Conservation (phyloP, 164 flowering plant genomes). For the Nymphaea colorata region DNA sequence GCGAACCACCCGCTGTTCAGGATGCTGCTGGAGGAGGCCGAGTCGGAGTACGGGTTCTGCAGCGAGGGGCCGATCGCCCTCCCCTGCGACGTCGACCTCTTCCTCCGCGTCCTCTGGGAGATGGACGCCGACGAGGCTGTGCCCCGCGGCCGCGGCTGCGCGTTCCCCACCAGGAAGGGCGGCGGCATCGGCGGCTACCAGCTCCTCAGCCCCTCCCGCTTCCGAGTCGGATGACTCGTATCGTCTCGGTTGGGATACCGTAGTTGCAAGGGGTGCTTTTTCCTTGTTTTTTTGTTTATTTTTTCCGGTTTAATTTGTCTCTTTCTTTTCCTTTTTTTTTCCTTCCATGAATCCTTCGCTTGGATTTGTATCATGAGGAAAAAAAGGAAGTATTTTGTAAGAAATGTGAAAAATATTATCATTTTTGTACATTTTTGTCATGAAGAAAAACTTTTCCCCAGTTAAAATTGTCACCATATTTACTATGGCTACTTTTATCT, state of each 20-base stretch:
- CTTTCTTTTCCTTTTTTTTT: too few species aligned
- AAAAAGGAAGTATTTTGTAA: too few species aligned
- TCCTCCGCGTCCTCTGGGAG: constrained; percentile 31
- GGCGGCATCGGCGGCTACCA: constrained; percentile 14
- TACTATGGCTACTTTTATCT: too few species aligned
- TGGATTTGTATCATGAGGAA: too few species aligned
- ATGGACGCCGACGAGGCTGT: constrained; percentile 24
- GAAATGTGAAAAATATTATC: too few species aligned
- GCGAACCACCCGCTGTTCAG: constrained; percentile 51
- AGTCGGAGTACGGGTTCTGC: constrained; percentile 38
- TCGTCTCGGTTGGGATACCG: neutral
- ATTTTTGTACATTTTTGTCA: too few species aligned
- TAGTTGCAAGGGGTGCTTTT: too few species aligned
- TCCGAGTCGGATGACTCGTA: neutral
- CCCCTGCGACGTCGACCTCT: constrained; percentile 43
- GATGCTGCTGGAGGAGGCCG: constrained; percentile 49
- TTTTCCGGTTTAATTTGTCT: too few species aligned
- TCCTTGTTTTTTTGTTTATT: too few species aligned
- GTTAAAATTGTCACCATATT: too few species aligned
- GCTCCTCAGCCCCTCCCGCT: constrained; percentile 27
- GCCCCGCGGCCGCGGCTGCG: constrained; percentile 12
- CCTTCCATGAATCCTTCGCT: too few species aligned
- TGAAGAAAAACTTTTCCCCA: too few species aligned
- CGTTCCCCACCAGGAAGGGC: constrained; percentile 4
- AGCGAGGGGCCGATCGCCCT: constrained; percentile 38